These are phyloP conservation scores for Pleurozium schreberi DNA, from an alignment of 225 moss, liverwort and hornwort species.

Conservation along the genomic window DNA sequence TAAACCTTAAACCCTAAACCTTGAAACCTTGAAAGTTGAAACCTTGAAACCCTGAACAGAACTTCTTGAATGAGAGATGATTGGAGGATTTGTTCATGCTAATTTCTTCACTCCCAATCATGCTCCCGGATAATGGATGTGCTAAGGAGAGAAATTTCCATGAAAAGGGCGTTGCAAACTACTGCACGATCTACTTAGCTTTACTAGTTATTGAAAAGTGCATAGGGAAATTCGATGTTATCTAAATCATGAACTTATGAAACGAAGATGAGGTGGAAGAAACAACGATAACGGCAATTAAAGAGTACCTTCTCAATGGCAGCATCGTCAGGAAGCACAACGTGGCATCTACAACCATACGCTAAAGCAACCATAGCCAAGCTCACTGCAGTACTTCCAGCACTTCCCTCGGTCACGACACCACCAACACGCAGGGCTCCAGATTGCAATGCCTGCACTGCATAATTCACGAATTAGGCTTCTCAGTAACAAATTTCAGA, in stretches of 20 bases:
- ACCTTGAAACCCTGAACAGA: background rate
- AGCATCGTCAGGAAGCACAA: conserved; percentile 95
- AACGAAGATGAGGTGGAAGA: background rate
- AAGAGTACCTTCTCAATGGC: conserved; percentile 80
- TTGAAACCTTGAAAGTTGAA: background rate
- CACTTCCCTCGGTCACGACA: conserved; percentile 88
- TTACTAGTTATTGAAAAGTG: background rate
- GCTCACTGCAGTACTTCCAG: conserved; percentile 95
- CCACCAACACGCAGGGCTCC: conserved; percentile 75
- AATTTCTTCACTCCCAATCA: background rate
- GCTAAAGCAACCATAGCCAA: conserved; percentile 90
- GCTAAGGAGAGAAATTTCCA: background rate
- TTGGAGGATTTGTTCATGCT: background rate
- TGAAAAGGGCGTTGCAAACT: background rate
- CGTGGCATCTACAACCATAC: conserved; percentile 80
- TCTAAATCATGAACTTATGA: background rate
- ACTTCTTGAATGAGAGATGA: background rate
- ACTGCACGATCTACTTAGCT: background rate
- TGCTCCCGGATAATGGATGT: background rate
- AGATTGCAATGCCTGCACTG: conserved; percentile 69
- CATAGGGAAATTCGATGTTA: background rate
- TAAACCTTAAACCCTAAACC: background rate
- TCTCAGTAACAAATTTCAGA: background rate
- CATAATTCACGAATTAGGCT: background rate
- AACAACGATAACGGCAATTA: background rate